Percentiles rank a stretch among this genome's conserved stretches.
Conservation (phyloP, 2,329 filamentous ascomycete species). For the Pseudocercospora fijiensis region DNA sequence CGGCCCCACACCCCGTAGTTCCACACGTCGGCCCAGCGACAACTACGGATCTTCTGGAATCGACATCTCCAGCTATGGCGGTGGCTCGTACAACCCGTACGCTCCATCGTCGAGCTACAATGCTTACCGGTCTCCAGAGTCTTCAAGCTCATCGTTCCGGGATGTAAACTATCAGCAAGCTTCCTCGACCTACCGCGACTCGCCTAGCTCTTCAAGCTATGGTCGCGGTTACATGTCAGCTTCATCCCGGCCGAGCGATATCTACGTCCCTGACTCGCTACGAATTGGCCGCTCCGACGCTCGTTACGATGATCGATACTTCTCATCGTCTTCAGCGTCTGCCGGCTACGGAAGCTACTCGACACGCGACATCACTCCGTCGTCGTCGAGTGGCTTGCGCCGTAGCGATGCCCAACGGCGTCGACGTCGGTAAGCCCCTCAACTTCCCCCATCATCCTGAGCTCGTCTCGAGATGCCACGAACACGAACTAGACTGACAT, state of each 20-base stretch:
- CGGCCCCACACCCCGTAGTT: background rate
- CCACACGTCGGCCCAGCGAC: conserved; percentile 3
- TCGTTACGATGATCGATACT: background rate
- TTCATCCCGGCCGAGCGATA: background rate
- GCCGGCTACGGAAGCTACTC: background rate
- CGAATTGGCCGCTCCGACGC: background rate
- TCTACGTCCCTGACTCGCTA: background rate
- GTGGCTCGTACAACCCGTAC: background rate
- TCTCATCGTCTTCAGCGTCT: background rate
- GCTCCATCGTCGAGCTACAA: background rate
- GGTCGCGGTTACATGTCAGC: background rate
- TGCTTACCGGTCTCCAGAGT: background rate
- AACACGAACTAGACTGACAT: background rate
- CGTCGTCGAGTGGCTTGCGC: background rate
- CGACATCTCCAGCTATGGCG: conserved; percentile 6
- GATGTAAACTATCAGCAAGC: background rate
- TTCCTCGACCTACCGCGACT: background rate
- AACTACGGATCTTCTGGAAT: conserved; percentile 5
- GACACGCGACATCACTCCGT: background rate
- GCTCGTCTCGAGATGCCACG: background rate
- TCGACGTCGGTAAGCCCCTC: background rate
- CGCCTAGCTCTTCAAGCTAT: background rate
- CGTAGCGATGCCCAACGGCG: background rate
- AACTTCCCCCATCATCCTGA: background rate
- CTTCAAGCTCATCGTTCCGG: background rate